Evolutionary conservation across 1,284 basidiomycete genomes (phyloP).

Genomic region (Paramarasmius palmivorus): DNA sequence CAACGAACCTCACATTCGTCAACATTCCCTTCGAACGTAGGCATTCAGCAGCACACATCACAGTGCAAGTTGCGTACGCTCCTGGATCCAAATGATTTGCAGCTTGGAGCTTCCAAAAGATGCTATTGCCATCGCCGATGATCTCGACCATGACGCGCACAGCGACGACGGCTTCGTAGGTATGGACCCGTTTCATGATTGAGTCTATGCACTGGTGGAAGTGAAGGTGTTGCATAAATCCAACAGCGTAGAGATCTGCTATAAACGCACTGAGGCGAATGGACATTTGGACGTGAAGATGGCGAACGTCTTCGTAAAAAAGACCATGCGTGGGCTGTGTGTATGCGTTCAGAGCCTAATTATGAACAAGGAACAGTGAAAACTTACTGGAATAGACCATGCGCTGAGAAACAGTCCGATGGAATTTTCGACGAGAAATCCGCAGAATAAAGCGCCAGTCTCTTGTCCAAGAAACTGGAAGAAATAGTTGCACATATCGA

Average conservation of each 20-base stretch:
- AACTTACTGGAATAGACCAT: background rate
- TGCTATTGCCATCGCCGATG: background rate
- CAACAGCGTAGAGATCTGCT: background rate
- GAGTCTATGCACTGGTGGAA: background rate
- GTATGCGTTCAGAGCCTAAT: background rate
- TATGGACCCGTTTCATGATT: background rate
- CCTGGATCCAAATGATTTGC: background rate
- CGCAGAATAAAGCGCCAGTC: background rate
- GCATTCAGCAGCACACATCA: background rate
- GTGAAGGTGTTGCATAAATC: background rate
- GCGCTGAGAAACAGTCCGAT: background rate
- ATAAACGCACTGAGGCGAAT: no score
- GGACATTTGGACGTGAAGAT: no score
- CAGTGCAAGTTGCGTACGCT: background rate
- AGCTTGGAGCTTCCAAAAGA: background rate
- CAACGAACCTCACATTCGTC: no score
- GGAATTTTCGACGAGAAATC: background rate
- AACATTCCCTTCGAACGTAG: background rate
- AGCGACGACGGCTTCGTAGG: background rate
- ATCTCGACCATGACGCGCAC: background rate
- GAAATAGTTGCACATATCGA: background rate
- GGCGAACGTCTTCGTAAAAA: no score
- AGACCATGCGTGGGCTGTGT: background rate
- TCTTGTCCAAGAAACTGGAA: background rate
- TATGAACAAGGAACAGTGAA: background rate